These are phyloP conservation scores for Scytalidium sp. DNA, from an alignment of 2,329 filamentous ascomycete genomes.

Conservation along the genomic window DNA sequence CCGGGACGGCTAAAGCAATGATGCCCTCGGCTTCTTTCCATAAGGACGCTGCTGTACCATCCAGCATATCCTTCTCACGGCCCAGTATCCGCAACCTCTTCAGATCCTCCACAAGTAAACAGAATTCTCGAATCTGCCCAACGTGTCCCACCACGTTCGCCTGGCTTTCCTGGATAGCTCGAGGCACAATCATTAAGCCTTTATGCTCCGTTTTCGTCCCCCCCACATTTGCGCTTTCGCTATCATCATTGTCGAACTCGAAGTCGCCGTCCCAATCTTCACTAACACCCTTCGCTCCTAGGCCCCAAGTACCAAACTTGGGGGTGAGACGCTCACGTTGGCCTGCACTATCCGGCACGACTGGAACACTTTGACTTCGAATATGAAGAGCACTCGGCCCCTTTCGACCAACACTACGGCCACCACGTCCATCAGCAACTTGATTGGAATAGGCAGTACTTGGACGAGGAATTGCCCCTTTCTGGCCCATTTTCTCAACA, in stretches of 20 bases:
- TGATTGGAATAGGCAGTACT: slow-evolving; percentile 77
- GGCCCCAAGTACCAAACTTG: slow-evolving; percentile 80
- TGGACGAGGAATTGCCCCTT: slow-evolving; percentile 60
- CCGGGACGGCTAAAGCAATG: slow-evolving; percentile 75
- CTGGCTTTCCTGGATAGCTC: slow-evolving; percentile 77
- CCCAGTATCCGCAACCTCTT: slow-evolving; percentile 74
- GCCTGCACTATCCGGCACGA: slow-evolving; percentile 58
- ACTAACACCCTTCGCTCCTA: slow-evolving; percentile 74
- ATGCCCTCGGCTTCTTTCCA: slow-evolving; percentile 86
- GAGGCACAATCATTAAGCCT: slow-evolving; percentile 66
- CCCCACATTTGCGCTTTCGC: slow-evolving; percentile 36
- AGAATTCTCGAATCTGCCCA: slow-evolving; percentile 78
- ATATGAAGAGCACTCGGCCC: slow-evolving; percentile 65
- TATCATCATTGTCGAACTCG: slow-evolving; percentile 53
- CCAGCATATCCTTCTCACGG: slow-evolving; percentile 61
- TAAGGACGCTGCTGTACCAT: slow-evolving; percentile 55
- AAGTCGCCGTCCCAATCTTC: slow-evolving; percentile 93
- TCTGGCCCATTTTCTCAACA: slow-evolving; percentile 58
- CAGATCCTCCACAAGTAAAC: slow-evolving; percentile 76
- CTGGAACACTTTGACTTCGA: slow-evolving; percentile 77
- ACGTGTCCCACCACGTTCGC: slow-evolving; percentile 81
- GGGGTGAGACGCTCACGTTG: slow-evolving; percentile 51
- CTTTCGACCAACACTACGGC: slow-evolving; percentile 64
- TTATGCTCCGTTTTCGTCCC: slow-evolving; percentile 33
- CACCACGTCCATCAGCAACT: slow-evolving; percentile 66